A percentile compares a stretch with the other conserved stretches of the same genome.
These are phyloP conservation scores for Phytophthora sp. DNA, from an alignment of 352 stramenopile genomes.

Conservation along the genomic window DNA sequence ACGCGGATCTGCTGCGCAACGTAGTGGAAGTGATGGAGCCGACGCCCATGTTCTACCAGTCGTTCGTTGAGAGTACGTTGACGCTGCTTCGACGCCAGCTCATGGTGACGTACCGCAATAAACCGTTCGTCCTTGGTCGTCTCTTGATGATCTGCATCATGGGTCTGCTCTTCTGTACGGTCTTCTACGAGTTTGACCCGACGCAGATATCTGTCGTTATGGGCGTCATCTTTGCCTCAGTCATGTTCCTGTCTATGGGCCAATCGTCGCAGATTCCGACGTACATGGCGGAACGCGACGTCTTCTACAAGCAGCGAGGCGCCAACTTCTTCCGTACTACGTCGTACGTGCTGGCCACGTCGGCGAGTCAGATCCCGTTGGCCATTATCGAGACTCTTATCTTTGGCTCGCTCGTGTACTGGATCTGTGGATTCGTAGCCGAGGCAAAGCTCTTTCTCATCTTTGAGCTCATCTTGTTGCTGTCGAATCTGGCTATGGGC, in stretches of 20 bases:
- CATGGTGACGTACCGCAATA: slow-evolving; percentile 60
- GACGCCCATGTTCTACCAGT: not conserved
- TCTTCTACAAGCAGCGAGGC: slow-evolving; percentile 86
- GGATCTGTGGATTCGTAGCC: not conserved
- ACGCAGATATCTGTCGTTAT: slow-evolving; percentile 51
- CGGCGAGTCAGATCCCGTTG: slow-evolving; percentile 25
- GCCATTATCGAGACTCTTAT: not conserved
- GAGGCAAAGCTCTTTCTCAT: not conserved
- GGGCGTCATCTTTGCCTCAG: slow-evolving; percentile 71
- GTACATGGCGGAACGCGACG: slow-evolving; percentile 58
- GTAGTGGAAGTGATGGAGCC: not conserved
- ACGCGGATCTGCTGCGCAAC: slow-evolving; percentile 22
- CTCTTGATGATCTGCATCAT: slow-evolving; percentile 50
- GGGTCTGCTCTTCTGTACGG: slow-evolving; percentile 47
- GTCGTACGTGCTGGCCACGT: slow-evolving; percentile 66
- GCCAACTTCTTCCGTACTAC: slow-evolving; percentile 76
- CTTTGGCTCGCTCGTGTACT: not conserved
- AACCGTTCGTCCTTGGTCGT: slow-evolving; percentile 41
- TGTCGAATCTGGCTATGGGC: slow-evolving; percentile 34
- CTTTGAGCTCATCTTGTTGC: slow-evolving; percentile 37
- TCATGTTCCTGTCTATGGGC: slow-evolving; percentile 80
- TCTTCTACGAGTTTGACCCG: slow-evolving; percentile 52
- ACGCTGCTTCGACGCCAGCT: slow-evolving; percentile 54
- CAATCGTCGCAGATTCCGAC: slow-evolving; percentile 68
- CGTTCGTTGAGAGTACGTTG: slow-evolving; percentile 28